Percentiles rank a stretch among this genome's conserved stretches.
phyloP scores from a whole-genome alignment of 2,329 filamentous ascomycete genomes.

The Diaporthe amygdali region DNA sequence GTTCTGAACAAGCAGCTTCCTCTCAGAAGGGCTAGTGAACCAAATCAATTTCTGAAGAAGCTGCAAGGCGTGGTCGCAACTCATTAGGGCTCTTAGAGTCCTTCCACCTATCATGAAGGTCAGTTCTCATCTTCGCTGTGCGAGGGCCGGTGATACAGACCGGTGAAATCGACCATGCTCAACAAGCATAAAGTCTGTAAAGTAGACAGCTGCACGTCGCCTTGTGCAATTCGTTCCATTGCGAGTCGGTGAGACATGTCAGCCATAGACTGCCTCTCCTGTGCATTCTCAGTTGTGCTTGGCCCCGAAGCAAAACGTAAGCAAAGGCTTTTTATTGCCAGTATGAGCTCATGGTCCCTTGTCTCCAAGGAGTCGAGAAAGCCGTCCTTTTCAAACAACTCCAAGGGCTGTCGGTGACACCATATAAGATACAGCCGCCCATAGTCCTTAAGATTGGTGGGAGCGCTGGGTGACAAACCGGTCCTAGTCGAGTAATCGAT shows the following conservation, averaged over 20 bases:
- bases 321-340: background rate
- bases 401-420: background rate
- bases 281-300: background rate
- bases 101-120: background rate
- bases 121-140: background rate
- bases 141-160: background rate
- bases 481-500: background rate
- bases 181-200: background rate
- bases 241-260: background rate
- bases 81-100: background rate
- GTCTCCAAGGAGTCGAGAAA: background rate
- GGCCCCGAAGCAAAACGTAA: background rate
- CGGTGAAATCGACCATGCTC: background rate
- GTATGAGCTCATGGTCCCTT: background rate
- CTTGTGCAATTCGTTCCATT: background rate
- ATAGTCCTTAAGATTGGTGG: background rate
- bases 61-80: background rate
- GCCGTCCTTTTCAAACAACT: background rate
- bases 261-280: background rate
- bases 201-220: background rate
- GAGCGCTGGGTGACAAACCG: background rate
- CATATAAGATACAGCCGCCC: background rate
- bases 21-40: background rate
- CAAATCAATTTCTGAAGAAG: background rate
- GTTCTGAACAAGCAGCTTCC: background rate